Conservation (phyloP, 768 basidiomycete species). For the Lactifluus subvellereus region DNA sequence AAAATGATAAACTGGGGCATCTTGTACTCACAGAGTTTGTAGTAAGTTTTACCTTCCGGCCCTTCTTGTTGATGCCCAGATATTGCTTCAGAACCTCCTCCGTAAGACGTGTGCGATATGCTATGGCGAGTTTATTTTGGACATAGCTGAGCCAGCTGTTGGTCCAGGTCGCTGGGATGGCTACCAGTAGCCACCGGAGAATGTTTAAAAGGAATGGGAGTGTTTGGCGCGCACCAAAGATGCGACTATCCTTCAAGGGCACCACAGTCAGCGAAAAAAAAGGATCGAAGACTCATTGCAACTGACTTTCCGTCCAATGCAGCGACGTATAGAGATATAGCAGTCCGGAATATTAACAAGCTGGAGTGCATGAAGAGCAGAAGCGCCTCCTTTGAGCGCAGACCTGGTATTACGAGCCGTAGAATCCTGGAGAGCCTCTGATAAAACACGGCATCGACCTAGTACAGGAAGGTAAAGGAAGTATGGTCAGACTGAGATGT, state of each 20-base stretch:
- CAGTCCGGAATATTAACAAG: constrained; percentile 83
- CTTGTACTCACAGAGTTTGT: constrained; percentile 68
- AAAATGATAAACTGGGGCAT: background rate
- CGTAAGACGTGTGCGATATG: constrained; percentile 83
- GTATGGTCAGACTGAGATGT: background rate
- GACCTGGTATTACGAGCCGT: constrained; percentile 80
- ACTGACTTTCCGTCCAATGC: constrained; percentile 81
- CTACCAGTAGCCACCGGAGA: constrained; percentile 82
- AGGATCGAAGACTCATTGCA: background rate
- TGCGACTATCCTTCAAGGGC: constrained; percentile 71
- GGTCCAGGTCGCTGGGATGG: constrained; percentile 89
- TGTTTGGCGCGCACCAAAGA: constrained; percentile 87
- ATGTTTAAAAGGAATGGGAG: constrained; percentile 79
- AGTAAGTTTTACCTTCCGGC: constrained; percentile 79
- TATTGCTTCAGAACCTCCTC: constrained; percentile 78
- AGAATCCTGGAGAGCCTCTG: constrained; percentile 70
- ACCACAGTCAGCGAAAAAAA: constrained; percentile 4
- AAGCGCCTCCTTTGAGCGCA: constrained; percentile 81
- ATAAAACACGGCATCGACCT: constrained; percentile 94
- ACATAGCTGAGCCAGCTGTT: constrained; percentile 91
- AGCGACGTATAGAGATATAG: constrained; percentile 91
- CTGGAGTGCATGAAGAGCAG: constrained; percentile 85
- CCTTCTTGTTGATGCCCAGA: constrained; percentile 66
- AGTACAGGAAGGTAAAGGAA: constrained; percentile 2
- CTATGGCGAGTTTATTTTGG: constrained; percentile 88